These are phyloP conservation scores for Fistulifera pelliculosa DNA, from an alignment of 108 stramenopile genomes.

Conservation along the genomic window DNA sequence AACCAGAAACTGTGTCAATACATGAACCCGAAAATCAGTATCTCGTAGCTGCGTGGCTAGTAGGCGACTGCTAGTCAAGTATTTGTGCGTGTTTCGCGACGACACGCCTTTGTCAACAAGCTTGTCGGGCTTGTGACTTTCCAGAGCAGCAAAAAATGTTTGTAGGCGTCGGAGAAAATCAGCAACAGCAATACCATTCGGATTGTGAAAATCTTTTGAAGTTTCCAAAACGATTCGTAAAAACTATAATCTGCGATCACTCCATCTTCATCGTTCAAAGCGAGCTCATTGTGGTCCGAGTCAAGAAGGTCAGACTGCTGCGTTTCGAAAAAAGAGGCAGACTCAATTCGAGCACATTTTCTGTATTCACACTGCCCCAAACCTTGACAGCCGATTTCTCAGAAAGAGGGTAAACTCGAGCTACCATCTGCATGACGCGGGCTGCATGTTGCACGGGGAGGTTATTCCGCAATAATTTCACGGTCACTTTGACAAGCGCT, in stretches of 20 bases:
- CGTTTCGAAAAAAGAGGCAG: not conserved
- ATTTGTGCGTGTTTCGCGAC: constrained; percentile 20
- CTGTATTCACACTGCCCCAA: constrained; percentile 52
- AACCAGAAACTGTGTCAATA: constrained; percentile 68
- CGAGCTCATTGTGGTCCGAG: not conserved
- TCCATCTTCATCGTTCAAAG: not conserved
- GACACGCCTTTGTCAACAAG: not conserved
- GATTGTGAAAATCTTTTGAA: constrained; percentile 74
- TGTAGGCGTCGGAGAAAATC: constrained; percentile 40
- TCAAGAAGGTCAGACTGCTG: no score
- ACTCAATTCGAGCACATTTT: constrained; percentile 19
- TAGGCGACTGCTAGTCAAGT: constrained; percentile 52
- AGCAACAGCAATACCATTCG: constrained; percentile 29
- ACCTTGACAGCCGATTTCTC: constrained; percentile 65
- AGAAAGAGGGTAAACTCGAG: constrained; percentile 55
- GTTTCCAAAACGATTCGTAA: constrained; percentile 68
- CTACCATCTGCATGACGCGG: constrained; percentile 41
- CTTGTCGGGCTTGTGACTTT: constrained; percentile 22
- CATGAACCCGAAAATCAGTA: constrained; percentile 37
- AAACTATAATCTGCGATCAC: constrained; percentile 27
- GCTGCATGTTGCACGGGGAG: constrained; percentile 10
- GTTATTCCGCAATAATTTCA: constrained; percentile 31
- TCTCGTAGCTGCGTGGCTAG: constrained; percentile 53
- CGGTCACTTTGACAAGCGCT: constrained; percentile 49
- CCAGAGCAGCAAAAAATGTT: constrained; percentile 46